These are phyloP conservation scores for Wickerhamomyces sp. DNA, from an alignment of 1,139 yeast genomes.

Conservation along the genomic window DNA sequence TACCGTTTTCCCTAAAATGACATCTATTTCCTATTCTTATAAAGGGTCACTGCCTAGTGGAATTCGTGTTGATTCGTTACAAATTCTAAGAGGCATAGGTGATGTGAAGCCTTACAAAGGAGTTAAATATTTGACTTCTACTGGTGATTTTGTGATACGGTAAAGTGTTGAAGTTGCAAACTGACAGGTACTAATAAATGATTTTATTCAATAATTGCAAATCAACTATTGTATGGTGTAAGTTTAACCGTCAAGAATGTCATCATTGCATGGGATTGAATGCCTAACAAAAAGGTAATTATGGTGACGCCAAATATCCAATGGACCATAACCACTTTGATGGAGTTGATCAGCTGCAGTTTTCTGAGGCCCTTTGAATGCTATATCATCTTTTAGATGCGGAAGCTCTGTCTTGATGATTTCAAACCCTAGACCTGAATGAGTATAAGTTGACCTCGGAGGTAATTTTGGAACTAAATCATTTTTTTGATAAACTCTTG, in stretches of 20 bases:
- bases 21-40: conserved; percentile 51
- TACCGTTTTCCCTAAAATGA: conserved; percentile 43
- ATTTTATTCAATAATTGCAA: neutral
- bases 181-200: neutral
- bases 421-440: conserved; percentile 45
- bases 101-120: conserved; percentile 87
- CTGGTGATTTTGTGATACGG: conserved; percentile 47
- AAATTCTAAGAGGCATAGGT: conserved; percentile 56
- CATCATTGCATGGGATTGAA: conserved; percentile 6
- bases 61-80: conserved; percentile 60
- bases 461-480: conserved; percentile 59
- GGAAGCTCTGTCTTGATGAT: conserved; percentile 32
- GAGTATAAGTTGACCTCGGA: conserved; percentile 37
- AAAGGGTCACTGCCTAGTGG: conserved; percentile 80
- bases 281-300: conserved; percentile 2
- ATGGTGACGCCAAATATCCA: conserved; percentile 1
- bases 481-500: conserved; percentile 49
- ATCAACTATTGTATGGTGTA: too few species aligned
- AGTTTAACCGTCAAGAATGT: neutral
- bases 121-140: conserved; percentile 70
- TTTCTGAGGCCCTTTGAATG: neutral
- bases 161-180: conserved; percentile 2
- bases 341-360: too few species aligned
- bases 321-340: too few species aligned
- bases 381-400: conserved; percentile 9